Evolutionary conservation across 2,329 filamentous ascomycete species (phyloP).

Genomic region (Colletotrichum destructivum): DNA sequence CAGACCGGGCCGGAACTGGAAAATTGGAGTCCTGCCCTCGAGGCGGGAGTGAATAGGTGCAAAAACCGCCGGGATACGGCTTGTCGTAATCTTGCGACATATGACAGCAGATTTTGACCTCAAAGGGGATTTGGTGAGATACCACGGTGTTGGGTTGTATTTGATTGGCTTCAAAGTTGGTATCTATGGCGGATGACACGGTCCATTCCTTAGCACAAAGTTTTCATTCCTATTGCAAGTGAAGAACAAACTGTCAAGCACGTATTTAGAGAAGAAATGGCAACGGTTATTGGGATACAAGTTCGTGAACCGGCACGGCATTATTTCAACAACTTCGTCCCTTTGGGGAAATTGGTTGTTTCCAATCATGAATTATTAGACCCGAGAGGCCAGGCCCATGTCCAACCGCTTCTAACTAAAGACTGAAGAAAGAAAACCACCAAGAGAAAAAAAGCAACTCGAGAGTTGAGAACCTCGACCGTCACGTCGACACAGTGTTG

Average conservation of each 20-base stretch:
- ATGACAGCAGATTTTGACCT: not conserved
- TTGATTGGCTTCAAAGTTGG: slow-evolving; percentile 1
- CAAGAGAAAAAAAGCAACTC: no score
- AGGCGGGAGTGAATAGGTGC: not conserved
- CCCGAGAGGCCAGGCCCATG: not conserved
- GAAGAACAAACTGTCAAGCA: not conserved
- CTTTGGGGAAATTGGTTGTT: no score
- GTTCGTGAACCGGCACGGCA: not conserved
- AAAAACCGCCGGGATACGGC: not conserved
- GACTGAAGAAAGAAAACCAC: not conserved
- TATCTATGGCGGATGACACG: not conserved
- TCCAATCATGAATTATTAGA: not conserved
- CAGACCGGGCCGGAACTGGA: not conserved
- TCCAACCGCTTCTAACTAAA: not conserved
- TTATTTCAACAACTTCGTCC: not conserved
- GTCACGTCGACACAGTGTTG: not conserved
- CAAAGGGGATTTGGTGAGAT: slow-evolving; percentile 17
- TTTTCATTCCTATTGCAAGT: not conserved
- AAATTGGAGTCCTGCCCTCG: not conserved
- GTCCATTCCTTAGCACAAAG: slow-evolving; percentile 3
- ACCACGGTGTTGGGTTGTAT: slow-evolving; percentile 31
- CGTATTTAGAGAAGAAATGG: not conserved
- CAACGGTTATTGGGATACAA: no score
- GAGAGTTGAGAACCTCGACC: not conserved
- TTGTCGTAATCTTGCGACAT: not conserved